These are phyloP conservation scores for Alternaria gaisen DNA, from an alignment of 2,329 filamentous ascomycete genomes.

Conservation along the genomic window DNA sequence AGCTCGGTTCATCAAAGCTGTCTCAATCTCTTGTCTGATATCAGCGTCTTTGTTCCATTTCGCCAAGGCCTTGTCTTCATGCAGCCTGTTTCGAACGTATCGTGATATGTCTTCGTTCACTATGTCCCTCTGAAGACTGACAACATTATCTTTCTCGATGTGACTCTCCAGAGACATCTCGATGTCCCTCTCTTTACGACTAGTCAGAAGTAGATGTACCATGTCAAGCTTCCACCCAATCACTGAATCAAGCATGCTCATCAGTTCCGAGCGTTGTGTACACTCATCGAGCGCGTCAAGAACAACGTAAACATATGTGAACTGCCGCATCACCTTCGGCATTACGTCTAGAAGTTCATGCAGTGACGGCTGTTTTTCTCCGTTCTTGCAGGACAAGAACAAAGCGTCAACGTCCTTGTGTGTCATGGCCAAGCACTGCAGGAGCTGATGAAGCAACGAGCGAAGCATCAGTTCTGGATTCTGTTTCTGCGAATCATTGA, in stretches of 20 bases:
- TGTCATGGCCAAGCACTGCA: slow-evolving; percentile 21
- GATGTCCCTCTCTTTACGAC: slow-evolving; percentile 42
- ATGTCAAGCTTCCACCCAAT: slow-evolving; percentile 31
- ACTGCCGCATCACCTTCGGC: slow-evolving; percentile 35
- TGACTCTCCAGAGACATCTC: slow-evolving; percentile 27
- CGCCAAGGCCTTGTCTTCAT: slow-evolving; percentile 34
- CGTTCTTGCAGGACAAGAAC: slow-evolving; percentile 17
- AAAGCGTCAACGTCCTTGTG: slow-evolving; percentile 33
- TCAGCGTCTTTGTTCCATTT: slow-evolving; percentile 38
- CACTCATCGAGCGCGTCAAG: slow-evolving; percentile 46
- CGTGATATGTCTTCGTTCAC: slow-evolving; percentile 42
- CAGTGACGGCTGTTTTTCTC: slow-evolving; percentile 29
- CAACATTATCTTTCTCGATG: slow-evolving; percentile 18
- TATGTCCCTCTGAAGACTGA: slow-evolving; percentile 34
- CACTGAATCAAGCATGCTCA: slow-evolving; percentile 31
- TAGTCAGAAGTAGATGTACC: slow-evolving; percentile 40
- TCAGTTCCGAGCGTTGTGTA: slow-evolving; percentile 29
- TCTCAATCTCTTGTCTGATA: slow-evolving; percentile 39
- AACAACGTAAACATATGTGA: slow-evolving; percentile 26
- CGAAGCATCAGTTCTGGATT: slow-evolving; percentile 45
- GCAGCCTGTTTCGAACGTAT: slow-evolving; percentile 46
- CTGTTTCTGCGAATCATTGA: slow-evolving; percentile 52
- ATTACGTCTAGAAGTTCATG: slow-evolving; percentile 32
- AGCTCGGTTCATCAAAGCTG: slow-evolving; percentile 40
- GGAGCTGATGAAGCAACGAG: slow-evolving; percentile 52